Base-by-base conservation (phyloP, 352 stramenopile genomes). In the Pythium vanterpoolii region DNA sequence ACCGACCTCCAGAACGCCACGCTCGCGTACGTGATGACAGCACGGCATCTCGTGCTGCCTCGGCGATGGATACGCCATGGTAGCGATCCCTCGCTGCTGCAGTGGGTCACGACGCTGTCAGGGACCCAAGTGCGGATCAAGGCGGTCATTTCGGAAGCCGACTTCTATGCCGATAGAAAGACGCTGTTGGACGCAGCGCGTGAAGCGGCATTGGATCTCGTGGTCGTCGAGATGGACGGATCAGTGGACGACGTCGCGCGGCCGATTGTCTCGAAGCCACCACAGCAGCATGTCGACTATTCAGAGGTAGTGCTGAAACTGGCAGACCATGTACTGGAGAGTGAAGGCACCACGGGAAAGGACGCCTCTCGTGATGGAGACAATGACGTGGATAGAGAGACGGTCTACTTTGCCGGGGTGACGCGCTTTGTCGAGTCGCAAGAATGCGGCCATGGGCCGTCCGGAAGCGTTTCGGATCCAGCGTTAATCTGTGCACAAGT, bases 31-130 rank as follows among this genome's bases (percentile, higher is more conserved):
- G 53, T 68, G n/a, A n/a, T 68, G 8, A 68, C 52, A 13, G 27
- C 60, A 10, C 44, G 60, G 0, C 60, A 68, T 30, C 38, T 68
- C 13, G 46, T 68, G 43, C 19, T 68, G 21, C 53, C 52, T 14
- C 60, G 60, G 5, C 2, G 24, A 0, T 68, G 52, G 60, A 30
- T 59, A n/a, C n/a, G n/a, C 19, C 21, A 46, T n/a, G 53, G 30
- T 10, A 39, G 42, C 47, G 38, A 59, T n/a, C 7, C 16, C 16
- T 53, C 28, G 4, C 34, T 40, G 14, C 45, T 68, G 14, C 28
- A 54, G 24, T 68, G 43, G 28, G 60, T 28, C 8, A 62, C 60
- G 14, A 40, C 30, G 5, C n/a, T 43, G 5, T 43, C 47, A 1
- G 26, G 31, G 1, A 34, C 23, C 0, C 60, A 68, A 26, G 30